Evolutionary conservation across 257 asterid genomes (phyloP).

Genomic region (Rehmannia glutinosa): DNA sequence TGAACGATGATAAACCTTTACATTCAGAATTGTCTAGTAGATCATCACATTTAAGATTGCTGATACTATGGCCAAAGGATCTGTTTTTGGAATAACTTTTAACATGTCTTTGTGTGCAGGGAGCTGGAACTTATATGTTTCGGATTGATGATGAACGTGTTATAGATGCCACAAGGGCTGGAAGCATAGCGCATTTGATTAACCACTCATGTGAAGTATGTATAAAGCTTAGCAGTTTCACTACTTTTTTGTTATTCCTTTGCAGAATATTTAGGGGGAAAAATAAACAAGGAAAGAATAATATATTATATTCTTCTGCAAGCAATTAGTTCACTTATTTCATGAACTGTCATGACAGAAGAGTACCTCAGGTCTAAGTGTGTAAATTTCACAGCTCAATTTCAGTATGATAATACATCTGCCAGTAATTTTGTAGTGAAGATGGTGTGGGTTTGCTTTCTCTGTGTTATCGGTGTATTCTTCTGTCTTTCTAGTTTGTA

Average conservation of each 20-base stretch:
- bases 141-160: constrained; percentile 88
- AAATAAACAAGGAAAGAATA: background rate
- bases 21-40: constrained; percentile 3
- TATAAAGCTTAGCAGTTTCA: constrained; percentile 4
- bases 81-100: constrained; percentile 7
- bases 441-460: background rate
- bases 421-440: background rate
- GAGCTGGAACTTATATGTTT: constrained; percentile 99
- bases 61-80: constrained; percentile 2
- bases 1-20: background rate
- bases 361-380: background rate
- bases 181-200: constrained; percentile 95
- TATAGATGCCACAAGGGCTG: constrained; percentile 95
- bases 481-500: background rate
- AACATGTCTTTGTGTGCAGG: constrained; percentile 46
- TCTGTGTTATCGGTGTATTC: background rate
- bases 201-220: constrained; percentile 98
- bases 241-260: constrained; percentile 2
- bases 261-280: background rate
- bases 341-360: background rate
- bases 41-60: constrained; percentile 8
- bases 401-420: background rate
- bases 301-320: background rate
- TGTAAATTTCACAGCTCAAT: background rate
- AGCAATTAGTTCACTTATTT: background rate